A percentile compares a stretch with the other conserved stretches of the same genome.
Evolutionary conservation across 257 asterid genomes (phyloP).

Genomic region (Nicotiana tabacum): DNA sequence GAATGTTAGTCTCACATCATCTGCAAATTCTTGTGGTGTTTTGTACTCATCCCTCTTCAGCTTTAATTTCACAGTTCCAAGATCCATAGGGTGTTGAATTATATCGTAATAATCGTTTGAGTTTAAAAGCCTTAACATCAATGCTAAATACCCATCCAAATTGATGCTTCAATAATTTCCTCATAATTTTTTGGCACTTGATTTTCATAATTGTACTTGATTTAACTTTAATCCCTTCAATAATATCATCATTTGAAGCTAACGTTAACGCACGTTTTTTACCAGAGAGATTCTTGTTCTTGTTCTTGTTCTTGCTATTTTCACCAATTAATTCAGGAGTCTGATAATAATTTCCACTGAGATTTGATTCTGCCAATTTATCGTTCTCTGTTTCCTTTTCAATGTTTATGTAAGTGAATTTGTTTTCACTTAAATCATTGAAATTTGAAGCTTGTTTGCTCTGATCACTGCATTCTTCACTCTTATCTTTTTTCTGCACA

Average conservation of each 20-base stretch:
- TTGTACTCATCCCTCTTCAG: conserved; percentile 4
- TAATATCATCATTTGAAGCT: no score
- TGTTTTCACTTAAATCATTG: no score
- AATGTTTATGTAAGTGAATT: no score
- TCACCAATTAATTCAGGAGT: not conserved
- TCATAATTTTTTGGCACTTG: conserved; percentile 14
- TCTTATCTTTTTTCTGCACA: not conserved
- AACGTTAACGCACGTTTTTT: no score
- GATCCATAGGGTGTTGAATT: conserved; percentile 26
- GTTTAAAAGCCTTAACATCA: conserved; percentile 7
- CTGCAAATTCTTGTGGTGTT: conserved; percentile 17
- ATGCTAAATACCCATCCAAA: conserved; percentile 11
- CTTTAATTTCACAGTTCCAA: conserved; percentile 17
- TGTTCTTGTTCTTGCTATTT: no score
- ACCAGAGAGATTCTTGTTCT: no score
- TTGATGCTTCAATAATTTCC: conserved; percentile 10
- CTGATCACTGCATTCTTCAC: not conserved
- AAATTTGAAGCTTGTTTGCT: no score
- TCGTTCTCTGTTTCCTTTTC: no score
- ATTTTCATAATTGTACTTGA: not conserved
- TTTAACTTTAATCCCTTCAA: not conserved
- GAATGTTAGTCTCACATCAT: conserved; percentile 26
- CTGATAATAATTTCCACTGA: no score
- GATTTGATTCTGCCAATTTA: no score
- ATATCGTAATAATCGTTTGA: conserved; percentile 16